Conservation (phyloP, 768 basidiomycete genomes). For the Serendipita sp. region DNA sequence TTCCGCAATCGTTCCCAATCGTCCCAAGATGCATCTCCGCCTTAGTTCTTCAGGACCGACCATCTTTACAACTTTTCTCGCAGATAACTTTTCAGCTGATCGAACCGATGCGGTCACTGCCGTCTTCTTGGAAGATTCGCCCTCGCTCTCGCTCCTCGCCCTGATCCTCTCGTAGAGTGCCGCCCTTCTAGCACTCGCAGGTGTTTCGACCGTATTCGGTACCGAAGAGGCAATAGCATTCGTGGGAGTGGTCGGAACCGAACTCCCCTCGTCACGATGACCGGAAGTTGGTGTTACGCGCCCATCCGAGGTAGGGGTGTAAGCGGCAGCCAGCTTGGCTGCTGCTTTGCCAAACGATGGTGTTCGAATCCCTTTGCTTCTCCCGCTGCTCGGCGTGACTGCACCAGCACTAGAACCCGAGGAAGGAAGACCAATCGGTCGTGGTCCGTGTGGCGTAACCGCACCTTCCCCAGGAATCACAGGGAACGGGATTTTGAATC, state of each 20-base stretch:
- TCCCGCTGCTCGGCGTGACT: background rate
- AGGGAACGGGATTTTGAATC: background rate
- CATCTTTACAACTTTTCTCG: constrained; percentile 49
- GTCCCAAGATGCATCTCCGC: constrained; percentile 57
- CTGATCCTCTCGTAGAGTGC: constrained; percentile 67
- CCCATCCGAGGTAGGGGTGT: constrained; percentile 36
- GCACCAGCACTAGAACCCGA: background rate
- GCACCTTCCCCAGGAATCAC: background rate
- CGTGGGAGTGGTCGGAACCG: constrained; percentile 9
- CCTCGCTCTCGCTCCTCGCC: constrained; percentile 4
- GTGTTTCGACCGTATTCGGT: constrained; percentile 2
- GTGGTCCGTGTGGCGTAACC: constrained; percentile 1
- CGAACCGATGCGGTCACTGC: background rate
- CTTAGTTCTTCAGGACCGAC: constrained; percentile 66
- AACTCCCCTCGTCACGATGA: background rate
- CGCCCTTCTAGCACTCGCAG: constrained; percentile 46
- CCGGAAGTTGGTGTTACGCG: constrained; percentile 6
- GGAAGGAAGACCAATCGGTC: background rate
- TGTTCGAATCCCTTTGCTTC: background rate
- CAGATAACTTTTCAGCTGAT: constrained; percentile 23
- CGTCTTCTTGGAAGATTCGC: constrained; percentile 6
- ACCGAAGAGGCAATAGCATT: background rate
- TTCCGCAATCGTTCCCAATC: constrained; percentile 68
- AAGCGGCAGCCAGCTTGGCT: constrained; percentile 23
- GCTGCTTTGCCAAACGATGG: constrained; percentile 3